Evolutionary conservation across 2,329 filamentous ascomycete genomes (phyloP).

Genomic region (Akanthomyces uredinophilus): DNA sequence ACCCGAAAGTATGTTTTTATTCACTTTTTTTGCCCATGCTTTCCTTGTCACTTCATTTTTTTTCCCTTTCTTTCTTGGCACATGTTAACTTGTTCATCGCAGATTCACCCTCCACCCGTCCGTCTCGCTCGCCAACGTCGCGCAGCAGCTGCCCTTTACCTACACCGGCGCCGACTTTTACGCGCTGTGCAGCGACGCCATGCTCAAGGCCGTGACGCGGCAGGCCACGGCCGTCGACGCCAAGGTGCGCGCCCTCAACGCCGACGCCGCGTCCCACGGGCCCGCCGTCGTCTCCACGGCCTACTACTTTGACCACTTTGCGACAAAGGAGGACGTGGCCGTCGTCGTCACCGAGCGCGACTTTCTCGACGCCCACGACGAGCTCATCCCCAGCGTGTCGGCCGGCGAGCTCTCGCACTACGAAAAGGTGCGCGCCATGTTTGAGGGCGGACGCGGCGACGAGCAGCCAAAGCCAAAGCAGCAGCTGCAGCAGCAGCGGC

Average conservation of each 20-base stretch:
- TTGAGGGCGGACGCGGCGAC: constrained; percentile 57
- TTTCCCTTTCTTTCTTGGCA: background rate
- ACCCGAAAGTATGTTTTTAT: constrained; percentile 69
- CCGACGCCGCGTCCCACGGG: constrained; percentile 26
- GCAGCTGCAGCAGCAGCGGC: constrained; percentile 21
- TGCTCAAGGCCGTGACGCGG: constrained; percentile 96
- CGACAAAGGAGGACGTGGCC: constrained; percentile 72
- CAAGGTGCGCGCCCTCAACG: constrained; percentile 69
- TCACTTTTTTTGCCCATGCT: constrained; percentile 2
- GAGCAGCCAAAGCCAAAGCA: constrained; percentile 26
- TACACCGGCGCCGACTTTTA: constrained; percentile 98
- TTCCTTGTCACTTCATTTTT: too few species aligned
- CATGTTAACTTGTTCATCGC: constrained; percentile 14
- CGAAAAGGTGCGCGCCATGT: constrained; percentile 72
- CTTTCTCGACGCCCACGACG: constrained; percentile 73
- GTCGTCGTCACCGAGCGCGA: constrained; percentile 88
- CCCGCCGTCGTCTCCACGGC: constrained; percentile 63
- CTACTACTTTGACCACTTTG: constrained; percentile 92
- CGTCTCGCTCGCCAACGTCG: constrained; percentile 69
- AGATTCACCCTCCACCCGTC: constrained; percentile 81
- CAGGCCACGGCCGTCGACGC: constrained; percentile 78
- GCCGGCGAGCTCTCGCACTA: constrained; percentile 90
- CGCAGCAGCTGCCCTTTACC: constrained; percentile 79
- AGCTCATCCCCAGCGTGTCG: constrained; percentile 91
- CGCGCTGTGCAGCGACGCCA: constrained; percentile 92